Conservation (phyloP, 768 basidiomycete genomes). For the Suillus occidentalis region DNA sequence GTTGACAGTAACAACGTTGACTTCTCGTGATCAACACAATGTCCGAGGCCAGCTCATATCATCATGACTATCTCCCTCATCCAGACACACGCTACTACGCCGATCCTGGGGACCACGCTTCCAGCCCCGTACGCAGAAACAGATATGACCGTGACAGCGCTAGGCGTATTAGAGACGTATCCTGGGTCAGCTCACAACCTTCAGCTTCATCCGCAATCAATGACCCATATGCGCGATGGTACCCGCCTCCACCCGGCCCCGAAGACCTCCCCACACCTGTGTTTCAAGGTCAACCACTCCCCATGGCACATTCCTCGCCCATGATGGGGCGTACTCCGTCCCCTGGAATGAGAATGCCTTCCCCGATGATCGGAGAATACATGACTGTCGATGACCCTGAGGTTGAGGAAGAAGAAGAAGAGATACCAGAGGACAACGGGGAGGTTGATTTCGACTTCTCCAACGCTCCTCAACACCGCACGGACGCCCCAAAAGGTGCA, state of each 20-base stretch:
- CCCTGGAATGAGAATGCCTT: constrained; percentile 21
- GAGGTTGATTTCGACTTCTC: constrained; percentile 2
- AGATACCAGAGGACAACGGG: constrained; percentile 9
- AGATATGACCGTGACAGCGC: neutral
- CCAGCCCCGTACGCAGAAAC: neutral
- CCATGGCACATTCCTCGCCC: constrained; percentile 2
- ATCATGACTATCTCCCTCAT: neutral
- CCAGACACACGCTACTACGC: neutral
- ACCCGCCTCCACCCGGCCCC: constrained; percentile 15
- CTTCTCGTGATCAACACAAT: constrained; percentile 1
- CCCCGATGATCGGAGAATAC: constrained; percentile 28
- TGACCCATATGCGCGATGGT: neutral
- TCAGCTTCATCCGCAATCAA: neutral
- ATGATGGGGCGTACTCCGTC: constrained; percentile 30
- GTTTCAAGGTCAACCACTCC: neutral
- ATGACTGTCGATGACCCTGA: constrained; percentile 25
- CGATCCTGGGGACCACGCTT: neutral
- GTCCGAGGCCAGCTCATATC: constrained; percentile 4
- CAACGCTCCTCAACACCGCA: neutral
- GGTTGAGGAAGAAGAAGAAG: constrained; percentile 6
- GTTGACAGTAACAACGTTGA: neutral
- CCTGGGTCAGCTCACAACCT: neutral
- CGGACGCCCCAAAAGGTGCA: constrained; percentile 7
- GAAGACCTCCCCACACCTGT: constrained; percentile 13
- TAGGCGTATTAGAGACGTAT: neutral